Evolutionary conservation across 2,329 filamentous ascomycete genomes (phyloP).

Genomic region (Malbranchea cinnamomea): DNA sequence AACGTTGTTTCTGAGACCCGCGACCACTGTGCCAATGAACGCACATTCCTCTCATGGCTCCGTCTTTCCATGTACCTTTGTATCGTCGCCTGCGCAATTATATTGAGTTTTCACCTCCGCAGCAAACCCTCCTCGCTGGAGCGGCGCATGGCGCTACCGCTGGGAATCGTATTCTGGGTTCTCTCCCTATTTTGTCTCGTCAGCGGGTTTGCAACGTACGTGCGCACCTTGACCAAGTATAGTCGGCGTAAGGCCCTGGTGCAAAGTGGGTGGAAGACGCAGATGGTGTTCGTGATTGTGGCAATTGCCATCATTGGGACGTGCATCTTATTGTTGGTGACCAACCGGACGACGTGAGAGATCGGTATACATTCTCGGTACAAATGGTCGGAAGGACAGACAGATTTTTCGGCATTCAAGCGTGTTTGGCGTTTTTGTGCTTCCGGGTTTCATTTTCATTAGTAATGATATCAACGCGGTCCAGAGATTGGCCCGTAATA

Average conservation of each 20-base stretch:
- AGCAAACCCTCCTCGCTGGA: slow-evolving; percentile 55
- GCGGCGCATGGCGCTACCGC: slow-evolving; percentile 59
- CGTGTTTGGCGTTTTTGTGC: background rate
- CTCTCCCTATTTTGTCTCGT: slow-evolving; percentile 62
- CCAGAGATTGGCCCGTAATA: too few species aligned
- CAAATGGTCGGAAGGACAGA: too few species aligned
- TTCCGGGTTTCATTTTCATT: too few species aligned
- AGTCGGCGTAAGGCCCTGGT: slow-evolving; percentile 66
- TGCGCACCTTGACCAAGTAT: slow-evolving; percentile 70
- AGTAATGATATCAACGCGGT: too few species aligned
- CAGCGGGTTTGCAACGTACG: slow-evolving; percentile 73
- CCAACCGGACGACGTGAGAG: slow-evolving; percentile 18
- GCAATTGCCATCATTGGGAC: slow-evolving; percentile 30
- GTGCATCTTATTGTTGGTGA: slow-evolving; percentile 30
- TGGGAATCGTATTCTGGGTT: slow-evolving; percentile 79
- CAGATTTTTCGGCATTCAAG: too few species aligned
- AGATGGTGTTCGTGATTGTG: slow-evolving; percentile 46
- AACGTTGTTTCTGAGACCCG: slow-evolving; percentile 51
- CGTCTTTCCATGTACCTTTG: slow-evolving; percentile 82
- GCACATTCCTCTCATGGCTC: slow-evolving; percentile 79
- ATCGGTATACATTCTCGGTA: too few species aligned
- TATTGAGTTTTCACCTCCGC: slow-evolving; percentile 85
- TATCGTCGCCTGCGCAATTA: slow-evolving; percentile 76
- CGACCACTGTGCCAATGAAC: slow-evolving; percentile 52
- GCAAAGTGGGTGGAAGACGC: slow-evolving; percentile 86